Evolutionary conservation across 2,329 filamentous ascomycete species (phyloP).

Genomic region (Sporothrix humicola): DNA sequence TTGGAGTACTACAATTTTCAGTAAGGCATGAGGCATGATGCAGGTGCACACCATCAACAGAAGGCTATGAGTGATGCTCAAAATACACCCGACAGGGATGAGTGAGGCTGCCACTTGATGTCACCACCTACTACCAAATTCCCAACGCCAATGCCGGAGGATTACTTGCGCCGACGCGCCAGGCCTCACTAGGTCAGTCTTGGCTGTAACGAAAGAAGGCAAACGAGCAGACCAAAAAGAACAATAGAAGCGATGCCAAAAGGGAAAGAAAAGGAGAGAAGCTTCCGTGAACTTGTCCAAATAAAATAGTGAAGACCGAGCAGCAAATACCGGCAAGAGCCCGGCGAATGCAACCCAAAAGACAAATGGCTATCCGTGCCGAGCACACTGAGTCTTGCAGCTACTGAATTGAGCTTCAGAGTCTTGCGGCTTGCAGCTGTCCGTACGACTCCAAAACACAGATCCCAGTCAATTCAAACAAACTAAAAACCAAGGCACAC

Average conservation of each 20-base stretch:
- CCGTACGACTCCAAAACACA: background rate
- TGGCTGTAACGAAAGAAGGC: background rate
- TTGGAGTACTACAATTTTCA: too few species aligned
- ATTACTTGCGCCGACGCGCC: slow-evolving; percentile 15
- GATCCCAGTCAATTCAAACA: too few species aligned
- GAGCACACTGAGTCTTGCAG: background rate
- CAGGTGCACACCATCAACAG: background rate
- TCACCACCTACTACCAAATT: too few species aligned
- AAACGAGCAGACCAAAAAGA: background rate
- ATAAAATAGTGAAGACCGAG: background rate
- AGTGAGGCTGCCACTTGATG: background rate
- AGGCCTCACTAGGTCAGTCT: background rate
- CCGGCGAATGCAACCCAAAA: background rate
- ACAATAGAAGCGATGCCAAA: background rate
- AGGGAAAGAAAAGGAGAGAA: background rate
- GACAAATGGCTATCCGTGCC: background rate
- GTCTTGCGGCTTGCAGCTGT: background rate
- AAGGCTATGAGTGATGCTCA: background rate
- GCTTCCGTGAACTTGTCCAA: background rate
- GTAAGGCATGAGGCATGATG: background rate
- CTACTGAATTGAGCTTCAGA: background rate
- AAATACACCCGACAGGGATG: background rate
- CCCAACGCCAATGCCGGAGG: background rate
- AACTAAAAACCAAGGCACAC: slow-evolving; percentile 22
- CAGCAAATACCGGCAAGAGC: too few species aligned